Evolutionary conservation across 2,329 filamentous ascomycete species (phyloP).

Genomic region (Decorospora gaudefroyi): DNA sequence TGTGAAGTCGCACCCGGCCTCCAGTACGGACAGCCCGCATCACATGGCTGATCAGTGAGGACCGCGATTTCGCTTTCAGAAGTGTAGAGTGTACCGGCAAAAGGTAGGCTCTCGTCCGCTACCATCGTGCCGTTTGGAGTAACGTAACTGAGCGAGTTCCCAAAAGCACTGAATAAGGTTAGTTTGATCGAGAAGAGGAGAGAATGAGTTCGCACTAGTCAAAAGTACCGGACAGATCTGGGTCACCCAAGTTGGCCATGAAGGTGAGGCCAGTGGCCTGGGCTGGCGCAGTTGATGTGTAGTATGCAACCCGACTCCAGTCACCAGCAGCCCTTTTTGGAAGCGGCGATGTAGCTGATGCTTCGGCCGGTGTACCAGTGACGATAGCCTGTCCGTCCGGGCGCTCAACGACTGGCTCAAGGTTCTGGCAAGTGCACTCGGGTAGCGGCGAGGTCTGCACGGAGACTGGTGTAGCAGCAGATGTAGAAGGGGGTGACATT

Average conservation of each 20-base stretch:
- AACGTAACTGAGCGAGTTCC: conserved; percentile 62
- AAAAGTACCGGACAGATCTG: conserved; percentile 59
- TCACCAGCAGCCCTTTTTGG: conserved; percentile 20
- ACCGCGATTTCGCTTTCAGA: conserved; percentile 44
- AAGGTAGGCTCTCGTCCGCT: conserved; percentile 54
- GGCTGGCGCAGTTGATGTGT: conserved; percentile 48
- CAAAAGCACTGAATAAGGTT: conserved; percentile 51
- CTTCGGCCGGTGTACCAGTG: not conserved
- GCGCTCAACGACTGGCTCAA: not conserved
- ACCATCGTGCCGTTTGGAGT: conserved; percentile 54
- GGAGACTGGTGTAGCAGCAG: not conserved
- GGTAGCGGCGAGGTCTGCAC: not conserved
- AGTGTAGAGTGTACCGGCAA: conserved; percentile 52
- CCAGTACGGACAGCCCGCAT: conserved; percentile 54
- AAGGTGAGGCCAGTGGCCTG: conserved; percentile 61
- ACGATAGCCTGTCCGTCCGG: conserved; percentile 4
- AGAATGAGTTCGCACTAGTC: conserved; percentile 57
- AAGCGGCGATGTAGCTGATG: not conserved
- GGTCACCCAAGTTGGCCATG: conserved; percentile 61
- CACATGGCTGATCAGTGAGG: conserved; percentile 51
- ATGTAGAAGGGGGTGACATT: conserved; percentile 14
- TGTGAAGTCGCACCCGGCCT: conserved; percentile 57
- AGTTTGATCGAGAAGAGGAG: not conserved
- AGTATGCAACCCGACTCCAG: conserved; percentile 56
- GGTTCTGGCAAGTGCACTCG: conserved; percentile 2